Evolutionary conservation across 2,329 filamentous ascomycete genomes (phyloP).

Genomic region (Fusarium ramigenum): DNA sequence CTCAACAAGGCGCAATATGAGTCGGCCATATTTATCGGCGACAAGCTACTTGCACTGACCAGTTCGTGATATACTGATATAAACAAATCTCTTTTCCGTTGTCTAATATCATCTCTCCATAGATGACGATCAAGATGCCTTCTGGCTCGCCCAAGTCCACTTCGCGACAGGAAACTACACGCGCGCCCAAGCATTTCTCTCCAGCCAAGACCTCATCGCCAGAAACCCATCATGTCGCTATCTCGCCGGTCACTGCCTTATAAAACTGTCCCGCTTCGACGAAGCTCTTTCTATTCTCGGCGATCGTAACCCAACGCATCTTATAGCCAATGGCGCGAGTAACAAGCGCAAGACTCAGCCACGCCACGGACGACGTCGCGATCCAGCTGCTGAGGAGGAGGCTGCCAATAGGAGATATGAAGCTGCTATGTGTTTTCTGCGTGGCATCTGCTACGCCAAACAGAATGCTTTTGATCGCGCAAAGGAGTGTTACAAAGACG

Average conservation of each 20-base stretch:
- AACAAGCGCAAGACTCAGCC: slow-evolving; percentile 52
- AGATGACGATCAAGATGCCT: slow-evolving; percentile 95
- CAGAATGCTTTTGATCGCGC: slow-evolving; percentile 97
- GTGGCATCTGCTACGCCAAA: slow-evolving; percentile 94
- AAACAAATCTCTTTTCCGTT: neutral
- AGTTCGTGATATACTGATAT: slow-evolving; percentile 64
- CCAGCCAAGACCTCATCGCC: slow-evolving; percentile 81
- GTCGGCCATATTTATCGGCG: slow-evolving; percentile 94
- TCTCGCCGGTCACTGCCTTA: slow-evolving; percentile 90
- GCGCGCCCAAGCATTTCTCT: slow-evolving; percentile 86
- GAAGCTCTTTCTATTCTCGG: slow-evolving; percentile 88
- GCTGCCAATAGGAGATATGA: slow-evolving; percentile 84
- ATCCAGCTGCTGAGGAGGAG: slow-evolving; percentile 67
- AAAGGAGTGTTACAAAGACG: slow-evolving; percentile 98
- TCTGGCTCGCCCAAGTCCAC: slow-evolving; percentile 98
- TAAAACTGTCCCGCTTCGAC: slow-evolving; percentile 90
- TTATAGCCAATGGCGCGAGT: slow-evolving; percentile 69
- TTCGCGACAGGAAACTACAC: slow-evolving; percentile 96
- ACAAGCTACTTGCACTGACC: slow-evolving; percentile 94
- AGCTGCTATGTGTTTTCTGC: slow-evolving; percentile 95
- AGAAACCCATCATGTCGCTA: slow-evolving; percentile 90
- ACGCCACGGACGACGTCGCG: slow-evolving; percentile 47
- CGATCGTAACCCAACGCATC: slow-evolving; percentile 91
- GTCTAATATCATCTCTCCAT: slow-evolving; percentile 4
- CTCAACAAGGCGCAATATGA: slow-evolving; percentile 97